Evolutionary conservation across 2,329 filamentous ascomycete genomes (phyloP), one percentile per base, ranked within the genome.

Genomic region (Pestalotiopsis fici): DNA sequence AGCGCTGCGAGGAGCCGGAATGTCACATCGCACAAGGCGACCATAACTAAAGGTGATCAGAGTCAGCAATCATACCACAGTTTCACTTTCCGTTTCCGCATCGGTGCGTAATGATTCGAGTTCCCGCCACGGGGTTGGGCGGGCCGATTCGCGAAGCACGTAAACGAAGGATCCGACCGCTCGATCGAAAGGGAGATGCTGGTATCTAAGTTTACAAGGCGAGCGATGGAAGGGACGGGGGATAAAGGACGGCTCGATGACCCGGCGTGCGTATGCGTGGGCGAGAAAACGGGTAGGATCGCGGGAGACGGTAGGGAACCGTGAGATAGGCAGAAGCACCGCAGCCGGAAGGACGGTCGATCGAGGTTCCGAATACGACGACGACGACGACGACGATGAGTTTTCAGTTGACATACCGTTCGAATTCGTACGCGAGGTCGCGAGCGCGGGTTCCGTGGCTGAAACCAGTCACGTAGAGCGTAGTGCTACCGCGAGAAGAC

Each of bases 361-460:
- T 77, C 78, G 78, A 78, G 82, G 80, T 78, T 83, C 83, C 82
- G 84, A 82, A 11, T 57, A 57, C 23, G 23, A n/a, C 23, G 23
- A 31, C 15, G 57, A 60, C 18, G 57, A 35, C 55, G 57, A 60
- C 57, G 57, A 80, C 78, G 76, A 74, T 77, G 77, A 60, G 15
- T 47, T 78, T 84, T 66, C 27, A 83, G 85, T 82, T 87, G 88
- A 97, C 95, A 90, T 97, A 98, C 94, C 95, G 94, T 95, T 98
- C 95, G 93, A 98, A 98, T 88, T 98, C 95, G 93, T 97, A 98
- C 87, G 95, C 94, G 82, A 98, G 93, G 88, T 99, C 95, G 90
- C 96, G 94, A 82, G 96, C 94, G 87, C 96, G 94, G 82, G 95
- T 98, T 83, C 95, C 94, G 84, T 97, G 94, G 89, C 95, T 97